phyloP scores from a whole-genome alignment of 768 basidiomycete genomes.

The Psilocybe cyanescens region DNA sequence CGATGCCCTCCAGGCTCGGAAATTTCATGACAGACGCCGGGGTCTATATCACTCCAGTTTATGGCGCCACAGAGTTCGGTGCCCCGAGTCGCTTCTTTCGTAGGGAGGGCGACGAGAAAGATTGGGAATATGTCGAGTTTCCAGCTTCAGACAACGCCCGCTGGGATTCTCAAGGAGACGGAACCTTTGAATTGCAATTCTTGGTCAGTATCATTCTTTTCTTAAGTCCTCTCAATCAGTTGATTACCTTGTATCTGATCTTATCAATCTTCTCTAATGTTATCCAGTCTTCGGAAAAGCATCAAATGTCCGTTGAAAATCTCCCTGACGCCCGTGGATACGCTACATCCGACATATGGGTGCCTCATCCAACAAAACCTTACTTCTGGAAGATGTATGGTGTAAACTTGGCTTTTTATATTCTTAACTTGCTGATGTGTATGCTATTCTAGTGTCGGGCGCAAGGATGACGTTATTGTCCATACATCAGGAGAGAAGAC shows the following conservation, averaged over 20 bases:
- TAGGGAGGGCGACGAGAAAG: slow-evolving; percentile 22
- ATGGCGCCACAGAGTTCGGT: slow-evolving; percentile 38
- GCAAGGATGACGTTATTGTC: slow-evolving; percentile 41
- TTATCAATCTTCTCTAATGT: neutral
- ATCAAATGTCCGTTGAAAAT: slow-evolving; percentile 41
- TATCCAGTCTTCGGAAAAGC: slow-evolving; percentile 31
- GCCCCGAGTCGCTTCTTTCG: slow-evolving; percentile 18
- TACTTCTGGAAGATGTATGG: slow-evolving; percentile 47
- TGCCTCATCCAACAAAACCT: slow-evolving; percentile 46
- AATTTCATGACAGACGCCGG: slow-evolving; percentile 36
- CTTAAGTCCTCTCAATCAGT: neutral
- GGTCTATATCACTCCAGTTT: slow-evolving; percentile 30
- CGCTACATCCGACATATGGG: slow-evolving; percentile 45
- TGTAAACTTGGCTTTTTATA: neutral
- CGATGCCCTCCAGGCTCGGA: slow-evolving; percentile 38
- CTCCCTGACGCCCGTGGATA: slow-evolving; percentile 40
- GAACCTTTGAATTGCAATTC: slow-evolving; percentile 40
- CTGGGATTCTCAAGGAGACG: slow-evolving; percentile 42
- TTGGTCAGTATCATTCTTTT: slow-evolving; percentile 28
- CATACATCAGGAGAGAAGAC: slow-evolving; percentile 42
- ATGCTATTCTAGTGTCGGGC: slow-evolving; percentile 36
- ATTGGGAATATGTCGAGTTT: slow-evolving; percentile 37
- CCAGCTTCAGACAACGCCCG: slow-evolving; percentile 25
- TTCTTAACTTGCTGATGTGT: neutral
- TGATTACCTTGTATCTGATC: neutral